phyloP scores from a whole-genome alignment of 768 basidiomycete species.

The Naematelia encephala region DNA sequence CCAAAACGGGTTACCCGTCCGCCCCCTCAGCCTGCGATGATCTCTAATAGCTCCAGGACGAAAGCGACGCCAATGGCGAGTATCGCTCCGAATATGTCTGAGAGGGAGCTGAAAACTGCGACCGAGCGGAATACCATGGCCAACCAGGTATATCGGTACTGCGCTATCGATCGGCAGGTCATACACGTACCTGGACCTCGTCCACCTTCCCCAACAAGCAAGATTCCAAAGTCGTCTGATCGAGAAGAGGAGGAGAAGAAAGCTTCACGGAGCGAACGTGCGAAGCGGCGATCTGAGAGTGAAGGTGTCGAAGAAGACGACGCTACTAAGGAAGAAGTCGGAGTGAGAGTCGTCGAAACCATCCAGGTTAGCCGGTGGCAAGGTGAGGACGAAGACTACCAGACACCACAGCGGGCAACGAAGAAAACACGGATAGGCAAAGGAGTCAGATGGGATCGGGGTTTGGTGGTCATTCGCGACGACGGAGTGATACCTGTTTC shows the following conservation, averaged over 20 bases:
- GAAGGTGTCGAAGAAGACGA: conserved; percentile 10
- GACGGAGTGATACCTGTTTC: conserved; percentile 12
- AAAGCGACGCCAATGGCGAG: neutral
- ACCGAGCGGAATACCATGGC: conserved; percentile 44
- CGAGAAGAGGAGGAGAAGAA: conserved; percentile 39
- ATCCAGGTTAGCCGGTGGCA: conserved; percentile 32
- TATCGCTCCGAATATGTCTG: conserved; percentile 36
- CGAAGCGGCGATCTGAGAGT: conserved; percentile 29
- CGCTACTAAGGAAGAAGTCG: conserved; percentile 2
- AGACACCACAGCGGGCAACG: conserved; percentile 34
- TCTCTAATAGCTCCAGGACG: neutral
- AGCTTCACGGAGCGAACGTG: conserved; percentile 31
- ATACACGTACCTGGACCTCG: conserved; percentile 40
- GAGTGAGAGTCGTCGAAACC: conserved; percentile 11
- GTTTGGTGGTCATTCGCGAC: conserved; percentile 43
- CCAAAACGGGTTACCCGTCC: conserved; percentile 24
- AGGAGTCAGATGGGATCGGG: conserved; percentile 48
- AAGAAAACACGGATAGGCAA: conserved; percentile 36
- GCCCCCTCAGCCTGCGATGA: neutral
- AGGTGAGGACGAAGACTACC: conserved; percentile 48
- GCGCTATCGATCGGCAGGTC: conserved; percentile 48
- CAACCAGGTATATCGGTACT: conserved; percentile 48
- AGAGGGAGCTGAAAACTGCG: conserved; percentile 44
- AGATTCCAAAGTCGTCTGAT: conserved; percentile 44
- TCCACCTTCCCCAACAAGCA: conserved; percentile 45